Base-by-base conservation (phyloP, 352 stramenopile genomes). In the Achlya hypogyna region DNA sequence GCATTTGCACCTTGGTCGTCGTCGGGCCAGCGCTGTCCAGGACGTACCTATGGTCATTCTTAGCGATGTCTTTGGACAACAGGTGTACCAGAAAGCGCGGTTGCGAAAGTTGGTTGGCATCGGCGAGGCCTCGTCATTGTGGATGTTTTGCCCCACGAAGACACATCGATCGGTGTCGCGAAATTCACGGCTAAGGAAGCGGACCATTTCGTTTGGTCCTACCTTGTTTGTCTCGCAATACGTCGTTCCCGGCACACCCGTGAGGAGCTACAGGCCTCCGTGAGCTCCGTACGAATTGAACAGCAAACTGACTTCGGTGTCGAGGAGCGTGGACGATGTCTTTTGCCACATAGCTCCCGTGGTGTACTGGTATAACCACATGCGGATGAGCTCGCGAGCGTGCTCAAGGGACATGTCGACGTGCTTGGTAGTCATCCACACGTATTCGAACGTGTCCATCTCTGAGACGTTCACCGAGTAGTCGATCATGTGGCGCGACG, bases 121-220 rank as follows among this genome's bases (percentile, higher is more conserved):
- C 29, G 56, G 56, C 1, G n/a, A 10, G 16, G 5, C n/a, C 20
- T 64, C 56, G 42, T 64, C 56, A 20, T 25, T 32, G 42, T 64
- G 56, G 23, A 64, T 64, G 23, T 64, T 40, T 42, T 64, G 56
- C 6, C 56, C 56, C 18, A 64, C 56, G 53, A 64, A 64, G 14
- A 64, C 29, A 6, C 38, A 27, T 1, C 29, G 29, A 27, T 64
- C 20, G 9, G 52, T 32, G n/a, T 53, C 29, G 25, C 18, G 56
- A 53, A 64, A 64, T 22, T 64, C 56, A 9, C 56, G 56, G 53
- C 56, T 64, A 14, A 64, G 28, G 20, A 64, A 56, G 25, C 49
- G 49, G 10, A 56, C 49, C 49, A 56, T 56, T 20, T 56, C 49
- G 25, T 56, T n/a, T 3, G 49, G 49, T 20, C 8, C 49, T 10